Base-by-base conservation (phyloP, 108 stramenopile genomes). In the Nitzschia sp. region DNA sequence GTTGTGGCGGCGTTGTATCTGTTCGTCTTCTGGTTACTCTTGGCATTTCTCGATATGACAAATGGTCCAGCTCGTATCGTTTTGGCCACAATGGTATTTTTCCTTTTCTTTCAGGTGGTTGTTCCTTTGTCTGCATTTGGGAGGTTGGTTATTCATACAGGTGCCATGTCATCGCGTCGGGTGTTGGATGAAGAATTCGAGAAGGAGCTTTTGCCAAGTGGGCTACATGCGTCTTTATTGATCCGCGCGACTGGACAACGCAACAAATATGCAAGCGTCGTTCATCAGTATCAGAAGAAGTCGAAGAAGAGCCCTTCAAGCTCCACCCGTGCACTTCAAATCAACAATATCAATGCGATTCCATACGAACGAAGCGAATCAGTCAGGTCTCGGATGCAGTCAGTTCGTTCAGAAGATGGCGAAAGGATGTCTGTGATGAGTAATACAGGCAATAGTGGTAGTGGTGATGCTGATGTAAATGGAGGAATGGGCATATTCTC, bases 111-210 rank as follows among this genome's bases (percentile, higher is more conserved):
- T 45, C 66, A 75, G 28, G 69, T 78, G 6, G 62, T 86, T 2
- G 36, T 64, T 24, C 74, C 76, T 2, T 66, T 75, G 15, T 74
- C 71, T 34, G 74, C 76, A 11, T 81, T 86, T 69, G 85, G 85
- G 27, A 30, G 85, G 38, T 34, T 86, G 18, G 77, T 86, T 36
- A 58, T 86, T 11, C 77, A 86, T 57, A 75, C 74, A 26, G 76
- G 78, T 13, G 85, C 85, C 53, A 86, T 86, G 82, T 49, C 62
- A 9, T 54, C 70, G 30, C 53, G 60, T 29, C 75, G 45, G n/a
- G 77, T 86, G n/a, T 69, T 86, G 33, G 71, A 72, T 19, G 61
- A 54, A 31, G 53, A 61, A 19, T 74, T 73, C 28, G 79, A 86
- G 59, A 66, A 66, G 32, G 62, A 66, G 3, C 70, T 86, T 13